phyloP scores from a whole-genome alignment of 2,329 filamentous ascomycete species.

The Monosporascus sp. region DNA sequence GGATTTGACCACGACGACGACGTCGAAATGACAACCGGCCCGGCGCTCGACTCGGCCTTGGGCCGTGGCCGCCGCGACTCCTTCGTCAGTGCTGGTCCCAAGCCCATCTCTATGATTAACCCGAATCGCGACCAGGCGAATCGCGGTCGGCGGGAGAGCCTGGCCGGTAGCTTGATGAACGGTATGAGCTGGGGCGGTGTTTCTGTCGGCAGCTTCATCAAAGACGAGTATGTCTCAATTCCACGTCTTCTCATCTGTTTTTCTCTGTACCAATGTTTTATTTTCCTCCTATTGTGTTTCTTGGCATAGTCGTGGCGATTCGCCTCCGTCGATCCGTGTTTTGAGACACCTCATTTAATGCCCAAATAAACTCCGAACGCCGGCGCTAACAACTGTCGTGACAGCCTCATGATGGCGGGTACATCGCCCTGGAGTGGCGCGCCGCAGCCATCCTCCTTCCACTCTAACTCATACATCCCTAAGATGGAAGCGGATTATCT shows the following conservation, averaged over 20 bases:
- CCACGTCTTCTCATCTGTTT: conserved; percentile 14
- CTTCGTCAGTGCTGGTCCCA: conserved; percentile 59
- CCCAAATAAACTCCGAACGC: conserved; percentile 12
- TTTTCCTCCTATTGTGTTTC: background rate
- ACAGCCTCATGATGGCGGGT: conserved; percentile 88
- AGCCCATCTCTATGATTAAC: conserved; percentile 63
- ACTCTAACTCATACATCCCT: conserved; percentile 92
- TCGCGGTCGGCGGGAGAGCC: conserved; percentile 55
- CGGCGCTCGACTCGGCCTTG: conserved; percentile 53
- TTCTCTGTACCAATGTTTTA: conserved; percentile 5
- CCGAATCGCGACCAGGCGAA: conserved; percentile 55
- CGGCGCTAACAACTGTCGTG: conserved; percentile 25
- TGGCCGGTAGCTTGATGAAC: conserved; percentile 62
- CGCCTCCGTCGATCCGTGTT: conserved; percentile 7
- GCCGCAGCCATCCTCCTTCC: conserved; percentile 87
- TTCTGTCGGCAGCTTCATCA: conserved; percentile 93
- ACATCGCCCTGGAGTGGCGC: conserved; percentile 80
- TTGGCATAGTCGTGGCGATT: background rate
- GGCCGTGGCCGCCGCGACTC: conserved; percentile 58
- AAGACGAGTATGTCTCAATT: conserved; percentile 78
- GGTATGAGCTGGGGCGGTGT: conserved; percentile 97
- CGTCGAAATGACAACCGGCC: conserved; percentile 54
- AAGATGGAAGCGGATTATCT: conserved; percentile 97
- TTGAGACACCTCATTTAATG: conserved; percentile 11
- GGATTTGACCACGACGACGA: conserved; percentile 28